Conservation (phyloP, 306 rosid species). For the Datisca glomerata region DNA sequence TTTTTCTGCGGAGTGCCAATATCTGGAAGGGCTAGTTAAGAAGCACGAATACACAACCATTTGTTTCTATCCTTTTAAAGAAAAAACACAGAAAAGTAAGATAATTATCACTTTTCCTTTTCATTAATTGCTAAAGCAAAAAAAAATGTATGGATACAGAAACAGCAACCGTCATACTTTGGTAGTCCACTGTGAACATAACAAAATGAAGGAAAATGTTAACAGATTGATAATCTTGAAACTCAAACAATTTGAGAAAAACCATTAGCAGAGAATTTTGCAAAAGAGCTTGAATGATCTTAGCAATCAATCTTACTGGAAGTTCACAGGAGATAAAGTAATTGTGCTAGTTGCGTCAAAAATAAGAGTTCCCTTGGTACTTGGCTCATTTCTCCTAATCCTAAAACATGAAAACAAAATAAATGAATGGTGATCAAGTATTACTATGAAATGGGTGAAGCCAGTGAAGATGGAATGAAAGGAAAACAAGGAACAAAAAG, state of each 20-base stretch:
- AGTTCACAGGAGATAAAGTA: constrained; percentile 84
- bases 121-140: constrained; percentile 3
- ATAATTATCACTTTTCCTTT: neutral
- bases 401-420: constrained; percentile 24
- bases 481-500: constrained; percentile 5
- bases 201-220: constrained; percentile 2
- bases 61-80: no score
- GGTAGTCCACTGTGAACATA: constrained; percentile 55
- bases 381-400: constrained; percentile 79
- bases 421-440: constrained; percentile 3
- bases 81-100: neutral
- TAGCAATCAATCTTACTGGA: constrained; percentile 56
- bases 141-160: constrained; percentile 60
- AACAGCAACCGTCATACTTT: constrained; percentile 94
- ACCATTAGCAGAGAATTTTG: neutral
- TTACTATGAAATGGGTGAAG: constrained; percentile 1
- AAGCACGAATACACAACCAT: constrained; percentile 5
- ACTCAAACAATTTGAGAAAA: constrained; percentile 5
- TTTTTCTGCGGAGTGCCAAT: constrained; percentile 95
- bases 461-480: constrained; percentile 5
- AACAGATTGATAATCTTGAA: constrained; percentile 10
- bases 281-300: no score
- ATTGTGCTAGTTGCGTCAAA: constrained; percentile 92
- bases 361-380: constrained; percentile 68
- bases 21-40: constrained; percentile 51